These are phyloP conservation scores for Sphaerulina musiva DNA, from an alignment of 2,329 filamentous ascomycete species.

Conservation along the genomic window DNA sequence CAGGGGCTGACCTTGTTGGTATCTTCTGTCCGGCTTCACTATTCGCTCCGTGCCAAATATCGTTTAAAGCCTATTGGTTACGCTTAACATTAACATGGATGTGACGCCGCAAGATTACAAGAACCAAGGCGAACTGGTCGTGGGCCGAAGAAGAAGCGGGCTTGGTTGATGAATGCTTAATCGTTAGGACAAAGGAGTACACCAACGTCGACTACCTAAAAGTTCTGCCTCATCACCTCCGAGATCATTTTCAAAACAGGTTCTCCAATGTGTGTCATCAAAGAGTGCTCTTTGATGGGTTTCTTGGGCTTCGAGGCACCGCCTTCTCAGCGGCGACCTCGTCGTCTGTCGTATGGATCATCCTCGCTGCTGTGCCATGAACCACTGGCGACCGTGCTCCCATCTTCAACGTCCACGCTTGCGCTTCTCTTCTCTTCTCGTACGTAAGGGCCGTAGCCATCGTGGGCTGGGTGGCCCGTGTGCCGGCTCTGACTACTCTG, in stretches of 20 bases:
- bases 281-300: conserved; percentile 1
- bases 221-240: conserved; percentile 13
- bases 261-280: conserved; percentile 12
- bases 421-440: conserved; percentile 13
- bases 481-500: neutral
- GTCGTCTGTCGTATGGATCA: conserved; percentile 7
- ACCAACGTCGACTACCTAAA: neutral
- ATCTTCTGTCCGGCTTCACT: neutral
- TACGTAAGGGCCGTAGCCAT: conserved; percentile 22
- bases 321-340: conserved; percentile 14
- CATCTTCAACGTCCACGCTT: conserved; percentile 18
- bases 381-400: conserved; percentile 10
- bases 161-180: neutral
- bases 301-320: conserved; percentile 6
- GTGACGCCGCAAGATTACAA: neutral
- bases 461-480: neutral
- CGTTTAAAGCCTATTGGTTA: neutral
- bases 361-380: conserved; percentile 3
- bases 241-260: conserved; percentile 14
- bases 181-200: neutral
- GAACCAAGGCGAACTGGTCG: neutral
- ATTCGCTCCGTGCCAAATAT: neutral
- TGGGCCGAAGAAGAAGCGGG: neutral
- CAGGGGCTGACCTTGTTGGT: neutral
- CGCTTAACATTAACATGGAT: neutral